A percentile compares a stretch with the other conserved stretches of the same genome.
These are phyloP conservation scores for Claviceps digitariae DNA, from an alignment of 2,329 filamentous ascomycete species.

Conservation along the genomic window DNA sequence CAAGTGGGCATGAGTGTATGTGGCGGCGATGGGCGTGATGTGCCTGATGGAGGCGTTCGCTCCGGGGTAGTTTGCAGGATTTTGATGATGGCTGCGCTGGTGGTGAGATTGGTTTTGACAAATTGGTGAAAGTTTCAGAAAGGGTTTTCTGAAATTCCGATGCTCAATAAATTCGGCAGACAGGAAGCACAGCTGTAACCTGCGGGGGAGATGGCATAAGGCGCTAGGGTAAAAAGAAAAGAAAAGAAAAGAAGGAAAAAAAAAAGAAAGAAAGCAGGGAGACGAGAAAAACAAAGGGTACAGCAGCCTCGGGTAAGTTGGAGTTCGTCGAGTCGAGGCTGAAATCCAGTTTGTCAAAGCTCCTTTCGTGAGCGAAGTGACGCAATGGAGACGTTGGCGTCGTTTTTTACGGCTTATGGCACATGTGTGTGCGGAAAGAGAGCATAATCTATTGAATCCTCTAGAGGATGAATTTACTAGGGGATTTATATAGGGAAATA, in stretches of 20 bases:
- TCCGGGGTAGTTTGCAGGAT: neutral
- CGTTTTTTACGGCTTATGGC: neutral
- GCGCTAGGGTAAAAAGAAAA: neutral
- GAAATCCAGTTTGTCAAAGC: conserved; percentile 2
- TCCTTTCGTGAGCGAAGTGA: conserved; percentile 4
- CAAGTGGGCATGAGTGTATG: neutral
- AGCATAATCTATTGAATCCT: no score
- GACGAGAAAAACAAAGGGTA: neutral
- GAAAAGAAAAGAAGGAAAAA: neutral
- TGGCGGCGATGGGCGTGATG: neutral
- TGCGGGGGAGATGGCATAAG: neutral
- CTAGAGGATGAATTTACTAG: no score
- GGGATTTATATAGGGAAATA: no score
- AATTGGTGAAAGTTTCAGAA: neutral
- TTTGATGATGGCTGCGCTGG: no score
- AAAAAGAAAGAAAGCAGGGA: neutral
- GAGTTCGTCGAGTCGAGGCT: neutral
- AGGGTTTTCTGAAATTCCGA: neutral
- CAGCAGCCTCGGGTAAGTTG: neutral
- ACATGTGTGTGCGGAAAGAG: no score
- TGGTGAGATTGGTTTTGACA: no score
- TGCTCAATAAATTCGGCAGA: neutral
- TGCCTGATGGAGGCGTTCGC: no score
- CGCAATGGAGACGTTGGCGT: conserved; percentile 6
- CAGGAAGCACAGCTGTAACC: neutral